A percentile compares a stretch with the other conserved stretches of the same genome.
phyloP scores from a whole-genome alignment of 2,329 filamentous ascomycete species.

The Venturiaceae sp. region DNA sequence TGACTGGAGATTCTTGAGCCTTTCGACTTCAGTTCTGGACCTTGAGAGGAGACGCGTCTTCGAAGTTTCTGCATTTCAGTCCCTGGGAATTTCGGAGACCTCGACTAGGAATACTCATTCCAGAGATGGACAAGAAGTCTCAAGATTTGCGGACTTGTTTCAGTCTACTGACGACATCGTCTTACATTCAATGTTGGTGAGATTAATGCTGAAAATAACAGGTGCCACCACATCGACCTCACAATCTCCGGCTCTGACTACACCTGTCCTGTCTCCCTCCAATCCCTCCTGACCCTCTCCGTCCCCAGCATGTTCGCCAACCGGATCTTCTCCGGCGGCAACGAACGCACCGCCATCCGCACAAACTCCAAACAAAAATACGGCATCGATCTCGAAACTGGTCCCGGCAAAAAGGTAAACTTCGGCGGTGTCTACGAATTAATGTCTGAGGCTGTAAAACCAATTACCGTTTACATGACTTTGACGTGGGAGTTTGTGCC shows the following conservation, averaged over 20 bases:
- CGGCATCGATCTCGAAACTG: background rate
- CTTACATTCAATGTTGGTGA: too few species aligned
- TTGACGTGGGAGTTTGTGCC: background rate
- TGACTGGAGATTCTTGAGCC: background rate
- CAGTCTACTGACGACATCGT: too few species aligned
- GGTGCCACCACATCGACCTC: constrained; percentile 1
- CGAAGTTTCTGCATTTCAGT: too few species aligned
- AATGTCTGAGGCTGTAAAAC: background rate
- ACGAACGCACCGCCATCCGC: background rate
- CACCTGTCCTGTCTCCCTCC: background rate
- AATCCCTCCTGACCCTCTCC: background rate
- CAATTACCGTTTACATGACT: background rate
- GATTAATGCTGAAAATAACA: background rate
- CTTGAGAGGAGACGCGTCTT: too few species aligned
- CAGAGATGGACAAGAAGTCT: too few species aligned
- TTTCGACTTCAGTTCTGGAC: too few species aligned
- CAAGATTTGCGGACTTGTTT: too few species aligned
- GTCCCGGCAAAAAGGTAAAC: background rate
- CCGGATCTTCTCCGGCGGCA: background rate
- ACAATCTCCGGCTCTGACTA: background rate
- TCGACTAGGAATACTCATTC: too few species aligned
- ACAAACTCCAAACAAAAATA: background rate
- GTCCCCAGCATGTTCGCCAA: background rate
- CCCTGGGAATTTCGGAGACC: too few species aligned
- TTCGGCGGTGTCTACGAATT: background rate